These are phyloP conservation scores for Stylosanthes scabra DNA, from an alignment of 331 rosid species.

Conservation along the genomic window DNA sequence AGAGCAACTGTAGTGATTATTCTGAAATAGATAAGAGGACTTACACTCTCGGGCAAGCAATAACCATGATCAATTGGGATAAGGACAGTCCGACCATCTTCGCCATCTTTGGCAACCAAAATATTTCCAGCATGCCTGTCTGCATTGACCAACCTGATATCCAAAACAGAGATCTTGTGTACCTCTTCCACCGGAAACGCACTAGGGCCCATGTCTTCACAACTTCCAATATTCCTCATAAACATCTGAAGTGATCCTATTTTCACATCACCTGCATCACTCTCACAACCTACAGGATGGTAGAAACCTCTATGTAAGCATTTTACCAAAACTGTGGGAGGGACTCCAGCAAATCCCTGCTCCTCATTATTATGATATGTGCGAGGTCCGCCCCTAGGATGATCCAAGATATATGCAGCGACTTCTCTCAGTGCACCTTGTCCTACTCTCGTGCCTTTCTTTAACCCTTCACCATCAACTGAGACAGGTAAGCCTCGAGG, in stretches of 20 bases:
- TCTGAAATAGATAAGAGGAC: conserved; percentile 38
- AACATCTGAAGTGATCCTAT: conserved; percentile 76
- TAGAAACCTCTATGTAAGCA: conserved; percentile 64
- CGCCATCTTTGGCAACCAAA: conserved; percentile 55
- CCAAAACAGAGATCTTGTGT: conserved; percentile 77
- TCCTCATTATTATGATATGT: conserved; percentile 33
- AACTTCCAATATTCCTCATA: conserved; percentile 66
- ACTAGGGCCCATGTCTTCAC: conserved; percentile 81
- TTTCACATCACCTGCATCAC: conserved; percentile 47
- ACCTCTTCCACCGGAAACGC: conserved; percentile 74
- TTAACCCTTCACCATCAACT: conserved; percentile 69
- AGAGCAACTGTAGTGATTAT: conserved; percentile 14
- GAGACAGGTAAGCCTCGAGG: conserved; percentile 64
- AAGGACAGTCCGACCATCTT: conserved; percentile 51
- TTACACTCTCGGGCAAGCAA: conserved; percentile 72
- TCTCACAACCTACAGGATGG: conserved; percentile 53
- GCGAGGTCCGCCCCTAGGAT: conserved; percentile 62
- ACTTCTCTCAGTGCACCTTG: conserved; percentile 82
- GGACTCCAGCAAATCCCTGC: conserved; percentile 70
- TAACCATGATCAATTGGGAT: conserved; percentile 85
- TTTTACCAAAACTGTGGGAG: conserved; percentile 71
- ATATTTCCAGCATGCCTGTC: conserved; percentile 89
- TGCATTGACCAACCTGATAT: conserved; percentile 77
- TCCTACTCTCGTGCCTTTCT: conserved; percentile 71
- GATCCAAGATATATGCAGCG: conserved; percentile 79